phyloP scores from a whole-genome alignment of 257 asterid species.

The Petunia axillaris region DNA sequence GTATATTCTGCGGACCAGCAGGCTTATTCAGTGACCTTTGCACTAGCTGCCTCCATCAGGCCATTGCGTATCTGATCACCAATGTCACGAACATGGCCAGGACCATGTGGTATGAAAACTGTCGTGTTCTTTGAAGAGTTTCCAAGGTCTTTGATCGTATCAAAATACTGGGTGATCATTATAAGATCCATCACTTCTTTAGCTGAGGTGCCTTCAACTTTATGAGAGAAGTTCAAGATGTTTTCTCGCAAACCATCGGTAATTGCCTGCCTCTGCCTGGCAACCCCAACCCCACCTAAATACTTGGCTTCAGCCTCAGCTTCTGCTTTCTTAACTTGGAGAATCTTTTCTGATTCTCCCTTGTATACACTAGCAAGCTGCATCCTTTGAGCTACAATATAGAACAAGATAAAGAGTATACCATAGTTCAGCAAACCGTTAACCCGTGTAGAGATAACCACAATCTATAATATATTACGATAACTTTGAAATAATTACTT shows the following conservation, averaged over 20 bases:
- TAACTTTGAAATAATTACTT: neutral
- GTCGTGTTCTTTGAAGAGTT: constrained; percentile 87
- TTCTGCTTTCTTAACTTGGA: constrained; percentile 88
- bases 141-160: constrained; percentile 95
- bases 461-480: neutral
- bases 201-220: constrained; percentile 81
- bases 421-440: neutral
- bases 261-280: constrained; percentile 99
- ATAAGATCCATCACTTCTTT: constrained; percentile 98
- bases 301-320: constrained; percentile 97
- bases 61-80: constrained; percentile 93
- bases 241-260: constrained; percentile 95
- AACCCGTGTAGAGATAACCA: neutral
- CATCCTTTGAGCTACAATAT: constrained; percentile 84
- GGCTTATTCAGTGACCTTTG: constrained; percentile 38
- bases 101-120: constrained; percentile 92
- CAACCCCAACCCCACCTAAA: constrained; percentile 98
- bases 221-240: constrained; percentile 87
- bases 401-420: neutral
- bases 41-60: constrained; percentile 79
- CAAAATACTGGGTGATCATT: constrained; percentile 94
- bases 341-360: constrained; percentile 96
- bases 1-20: neutral
- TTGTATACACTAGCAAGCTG: constrained; percentile 96
- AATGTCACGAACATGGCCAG: constrained; percentile 94